Conservation (phyloP, 345 rosid genomes). For the Murraya paniculata region DNA sequence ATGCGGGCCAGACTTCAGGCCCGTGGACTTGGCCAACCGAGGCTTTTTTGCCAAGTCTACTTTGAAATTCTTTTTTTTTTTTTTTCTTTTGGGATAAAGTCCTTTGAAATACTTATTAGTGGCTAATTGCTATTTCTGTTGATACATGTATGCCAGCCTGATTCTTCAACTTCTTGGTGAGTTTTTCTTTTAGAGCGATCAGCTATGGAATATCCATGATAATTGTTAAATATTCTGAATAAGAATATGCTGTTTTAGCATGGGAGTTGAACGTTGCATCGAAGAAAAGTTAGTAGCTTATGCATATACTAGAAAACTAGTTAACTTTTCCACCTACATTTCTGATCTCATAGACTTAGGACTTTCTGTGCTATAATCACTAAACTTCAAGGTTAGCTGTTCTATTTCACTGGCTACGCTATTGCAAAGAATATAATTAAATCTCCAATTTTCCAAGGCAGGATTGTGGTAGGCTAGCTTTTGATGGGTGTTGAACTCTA, state of each 20-base stretch:
- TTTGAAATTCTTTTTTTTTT: too few species aligned
- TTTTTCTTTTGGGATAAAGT: background rate
- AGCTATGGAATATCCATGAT: background rate
- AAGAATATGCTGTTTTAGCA: background rate
- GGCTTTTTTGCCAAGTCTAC: too few species aligned
- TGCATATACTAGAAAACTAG: background rate
- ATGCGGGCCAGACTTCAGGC: too few species aligned
- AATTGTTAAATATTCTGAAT: background rate
- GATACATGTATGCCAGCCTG: background rate
- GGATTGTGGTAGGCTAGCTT: background rate
- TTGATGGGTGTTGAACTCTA: background rate
- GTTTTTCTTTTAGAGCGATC: background rate
- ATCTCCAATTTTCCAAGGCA: background rate
- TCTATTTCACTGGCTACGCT: background rate
- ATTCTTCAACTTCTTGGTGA: constrained; percentile 1
- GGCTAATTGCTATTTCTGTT: background rate
- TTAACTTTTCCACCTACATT: background rate
- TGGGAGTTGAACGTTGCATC: background rate
- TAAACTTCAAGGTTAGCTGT: background rate
- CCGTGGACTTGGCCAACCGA: too few species aligned
- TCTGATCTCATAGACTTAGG: background rate
- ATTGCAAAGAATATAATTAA: background rate
- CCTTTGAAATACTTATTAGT: background rate
- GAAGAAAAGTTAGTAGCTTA: background rate
- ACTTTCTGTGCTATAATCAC: background rate